Percentiles rank a stretch among this genome's conserved stretches.
phyloP scores from a whole-genome alignment of 495 filamentous ascomycete species.

The Oidiodendron maius region DNA sequence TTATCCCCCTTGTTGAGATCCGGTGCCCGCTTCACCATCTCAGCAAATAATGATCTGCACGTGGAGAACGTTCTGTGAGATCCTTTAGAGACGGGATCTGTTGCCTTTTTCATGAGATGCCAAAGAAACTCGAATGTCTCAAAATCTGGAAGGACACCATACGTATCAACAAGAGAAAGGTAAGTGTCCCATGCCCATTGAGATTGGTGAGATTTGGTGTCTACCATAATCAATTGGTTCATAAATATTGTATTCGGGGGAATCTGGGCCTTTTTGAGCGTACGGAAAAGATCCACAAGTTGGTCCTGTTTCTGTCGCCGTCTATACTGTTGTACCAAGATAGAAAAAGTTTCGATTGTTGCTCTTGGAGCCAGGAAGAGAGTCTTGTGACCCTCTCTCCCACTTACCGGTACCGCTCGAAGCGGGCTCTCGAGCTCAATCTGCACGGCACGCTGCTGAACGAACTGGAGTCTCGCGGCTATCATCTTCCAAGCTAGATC shows the following conservation, averaged over 20 bases:
- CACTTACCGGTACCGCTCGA: constrained; percentile 10
- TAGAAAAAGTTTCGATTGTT: constrained; percentile 69
- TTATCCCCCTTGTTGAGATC: constrained; percentile 16
- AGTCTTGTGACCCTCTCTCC: constrained; percentile 23
- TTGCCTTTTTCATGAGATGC: constrained; percentile 41
- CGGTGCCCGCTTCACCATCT: constrained; percentile 45
- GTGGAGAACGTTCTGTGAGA: constrained; percentile 20
- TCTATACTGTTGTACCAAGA: constrained; percentile 67
- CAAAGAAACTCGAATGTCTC: constrained; percentile 69
- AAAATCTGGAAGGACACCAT: constrained; percentile 50
- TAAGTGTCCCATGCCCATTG: constrained; percentile 49
- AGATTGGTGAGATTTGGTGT: constrained; percentile 21
- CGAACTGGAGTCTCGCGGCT: constrained; percentile 53
- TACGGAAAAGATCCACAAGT: constrained; percentile 50
- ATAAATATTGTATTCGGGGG: constrained; percentile 63
- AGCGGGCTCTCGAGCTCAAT: constrained; percentile 12
- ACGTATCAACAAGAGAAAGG: constrained; percentile 29
- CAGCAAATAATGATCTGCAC: constrained; percentile 50
- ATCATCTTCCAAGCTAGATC: constrained; percentile 74
- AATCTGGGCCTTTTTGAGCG: constrained; percentile 53
- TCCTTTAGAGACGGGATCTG: constrained; percentile 33
- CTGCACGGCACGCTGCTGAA: constrained; percentile 32
- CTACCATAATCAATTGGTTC: constrained; percentile 64
- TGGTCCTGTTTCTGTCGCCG: constrained; percentile 49
- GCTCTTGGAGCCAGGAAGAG: constrained; percentile 44